Base-by-base conservation (phyloP, 768 basidiomycete genomes). In the Rhodotorula toruloides region DNA sequence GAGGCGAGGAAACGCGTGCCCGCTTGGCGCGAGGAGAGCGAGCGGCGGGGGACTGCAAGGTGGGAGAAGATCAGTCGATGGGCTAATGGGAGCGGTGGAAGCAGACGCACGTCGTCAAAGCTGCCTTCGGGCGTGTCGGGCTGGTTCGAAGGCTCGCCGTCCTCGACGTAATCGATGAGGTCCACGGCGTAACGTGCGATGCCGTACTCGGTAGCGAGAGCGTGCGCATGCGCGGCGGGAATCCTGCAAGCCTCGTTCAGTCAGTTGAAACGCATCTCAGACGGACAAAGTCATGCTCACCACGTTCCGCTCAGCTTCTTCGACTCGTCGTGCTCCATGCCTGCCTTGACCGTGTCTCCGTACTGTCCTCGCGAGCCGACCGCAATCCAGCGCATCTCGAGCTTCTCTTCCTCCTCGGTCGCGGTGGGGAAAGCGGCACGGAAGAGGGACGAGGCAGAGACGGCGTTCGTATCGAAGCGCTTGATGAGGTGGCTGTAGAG, bases 401-500 rank as follows among this genome's bases (percentile, higher is more conserved):
- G 32, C 11, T 42, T 37, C 54, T 74, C 73, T 25, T 68, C 70
- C 7, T 58, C 62, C 4, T 61, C 70, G 7, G 52, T 36, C 17
- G 73, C 67, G 32, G 9, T 36, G 12, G 73, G 73, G 59, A 62
- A 74, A 2, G 73, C 73, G 39, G 68, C 73, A 42, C 70, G 67
- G 65, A 74, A 74, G 40, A 74, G 70, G 25, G 70, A 71, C 0
- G 67, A 68, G 16, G 73, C 73, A 0, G 70, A 71, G n/a, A 74
- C 60, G 47, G 73, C 73, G 50, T 71, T 50, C 19, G 73, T 74
- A 54, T 74, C 73, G 70, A 74, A 74, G 32, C 73, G 68, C 62
- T 71, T 68, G 73, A 74, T 74, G 68, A 74, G 65, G 65, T 74
- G 73, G 5, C 72, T 73, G 63, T 34, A n/a, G n/a, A n/a, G n/a